Percentiles rank a stretch among this genome's conserved stretches.
phyloP scores from a whole-genome alignment of 495 filamentous ascomycete genomes.

The Halenospora varia region DNA sequence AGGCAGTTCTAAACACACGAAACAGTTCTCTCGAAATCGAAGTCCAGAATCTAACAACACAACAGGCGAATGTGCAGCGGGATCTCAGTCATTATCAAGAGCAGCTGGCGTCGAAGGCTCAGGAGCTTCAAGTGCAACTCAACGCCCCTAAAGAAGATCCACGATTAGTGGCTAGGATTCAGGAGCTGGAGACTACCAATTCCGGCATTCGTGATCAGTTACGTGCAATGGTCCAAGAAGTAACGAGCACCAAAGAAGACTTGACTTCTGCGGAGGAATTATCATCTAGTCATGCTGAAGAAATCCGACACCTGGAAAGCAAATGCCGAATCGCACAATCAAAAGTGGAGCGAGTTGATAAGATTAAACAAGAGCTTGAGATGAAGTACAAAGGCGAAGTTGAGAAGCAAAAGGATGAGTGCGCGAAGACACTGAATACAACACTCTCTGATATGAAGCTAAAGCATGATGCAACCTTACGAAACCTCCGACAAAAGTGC shows the following conservation, averaged over 20 bases:
- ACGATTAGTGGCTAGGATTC: constrained; percentile 2
- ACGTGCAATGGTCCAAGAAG: constrained; percentile 18
- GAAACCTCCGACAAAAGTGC: constrained; percentile 8
- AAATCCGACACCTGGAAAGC: constrained; percentile 21
- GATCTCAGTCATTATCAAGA: constrained; percentile 22
- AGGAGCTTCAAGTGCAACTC: constrained; percentile 14
- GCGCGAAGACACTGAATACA: constrained; percentile 2
- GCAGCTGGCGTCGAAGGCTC: constrained; percentile 11
- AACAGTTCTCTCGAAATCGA: constrained; percentile 6
- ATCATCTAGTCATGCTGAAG: constrained; percentile 18
- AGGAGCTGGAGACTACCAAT: constrained; percentile 14
- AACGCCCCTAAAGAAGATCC: constrained; percentile 11
- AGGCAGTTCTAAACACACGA: constrained; percentile 2
- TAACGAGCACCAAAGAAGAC: constrained; percentile 20
- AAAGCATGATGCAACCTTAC: constrained; percentile 13
- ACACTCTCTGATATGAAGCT: background rate
- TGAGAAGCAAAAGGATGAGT: constrained; percentile 21
- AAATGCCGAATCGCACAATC: constrained; percentile 21
- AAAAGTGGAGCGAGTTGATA: constrained; percentile 7
- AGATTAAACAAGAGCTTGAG: constrained; percentile 22
- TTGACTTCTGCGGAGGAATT: constrained; percentile 16
- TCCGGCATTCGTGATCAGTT: constrained; percentile 11
- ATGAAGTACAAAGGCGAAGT: constrained; percentile 20
- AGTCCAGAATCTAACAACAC: constrained; percentile 10
- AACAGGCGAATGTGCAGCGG: constrained; percentile 21